A percentile compares a stretch with the other conserved stretches of the same genome.
Conservation (phyloP, 1,284 basidiomycete genomes). For the Inonotus obliquus region DNA sequence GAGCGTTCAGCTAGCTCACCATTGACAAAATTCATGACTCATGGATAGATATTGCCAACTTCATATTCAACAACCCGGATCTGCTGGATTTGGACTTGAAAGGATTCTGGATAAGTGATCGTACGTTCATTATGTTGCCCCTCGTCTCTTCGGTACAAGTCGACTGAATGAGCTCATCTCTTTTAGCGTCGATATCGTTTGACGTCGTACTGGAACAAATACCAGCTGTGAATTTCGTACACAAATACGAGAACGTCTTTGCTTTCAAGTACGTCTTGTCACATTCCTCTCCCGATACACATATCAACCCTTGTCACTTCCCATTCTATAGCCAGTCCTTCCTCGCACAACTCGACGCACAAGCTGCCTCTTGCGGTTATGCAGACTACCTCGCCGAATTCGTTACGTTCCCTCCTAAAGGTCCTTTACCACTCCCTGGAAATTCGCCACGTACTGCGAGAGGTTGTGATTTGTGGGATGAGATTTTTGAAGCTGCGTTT, state of each 20-base stretch:
- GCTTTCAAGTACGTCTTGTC: conserved; percentile 53
- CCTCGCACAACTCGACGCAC: conserved; percentile 51
- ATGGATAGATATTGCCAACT: conserved; percentile 63
- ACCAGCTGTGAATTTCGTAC: conserved; percentile 65
- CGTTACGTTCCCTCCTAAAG: conserved; percentile 61
- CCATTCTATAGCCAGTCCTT: conserved; percentile 47
- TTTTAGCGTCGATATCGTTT: conserved; percentile 49
- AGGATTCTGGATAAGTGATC: conserved; percentile 71
- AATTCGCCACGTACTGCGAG: conserved; percentile 37
- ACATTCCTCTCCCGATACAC: conserved; percentile 15
- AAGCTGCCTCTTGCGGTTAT: conserved; percentile 56
- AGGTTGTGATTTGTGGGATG: conserved; percentile 64
- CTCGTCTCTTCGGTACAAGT: background rate
- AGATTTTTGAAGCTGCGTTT: conserved; percentile 56
- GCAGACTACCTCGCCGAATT: conserved; percentile 56
- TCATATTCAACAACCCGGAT: conserved; percentile 55
- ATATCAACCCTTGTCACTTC: background rate
- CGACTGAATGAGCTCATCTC: background rate
- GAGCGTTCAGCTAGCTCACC: background rate
- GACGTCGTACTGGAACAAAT: conserved; percentile 61
- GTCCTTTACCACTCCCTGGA: conserved; percentile 55
- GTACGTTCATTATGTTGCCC: conserved; percentile 34
- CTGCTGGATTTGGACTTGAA: conserved; percentile 52
- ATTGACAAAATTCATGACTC: background rate
- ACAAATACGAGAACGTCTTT: conserved; percentile 65